phyloP scores from a whole-genome alignment of 805 yeast species.

The Dipodascus geniculatus region DNA sequence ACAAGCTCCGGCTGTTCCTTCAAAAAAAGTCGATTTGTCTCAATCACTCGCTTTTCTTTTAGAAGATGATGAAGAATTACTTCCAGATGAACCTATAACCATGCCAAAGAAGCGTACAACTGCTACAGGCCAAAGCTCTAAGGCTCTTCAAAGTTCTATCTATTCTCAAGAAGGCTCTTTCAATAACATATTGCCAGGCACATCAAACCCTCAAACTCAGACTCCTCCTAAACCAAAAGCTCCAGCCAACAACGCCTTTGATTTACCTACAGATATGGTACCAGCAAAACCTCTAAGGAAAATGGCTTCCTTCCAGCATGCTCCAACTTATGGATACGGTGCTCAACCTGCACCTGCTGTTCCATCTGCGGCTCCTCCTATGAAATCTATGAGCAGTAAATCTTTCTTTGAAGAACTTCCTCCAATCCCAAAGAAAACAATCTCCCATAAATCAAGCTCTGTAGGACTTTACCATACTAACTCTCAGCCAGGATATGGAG shows the following conservation, averaged over 20 bases:
- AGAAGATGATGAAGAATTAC: constrained; percentile 23
- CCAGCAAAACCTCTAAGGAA: constrained; percentile 16
- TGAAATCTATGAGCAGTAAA: constrained; percentile 23
- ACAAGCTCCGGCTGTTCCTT: not conserved
- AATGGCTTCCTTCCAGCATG: constrained; percentile 9
- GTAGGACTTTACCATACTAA: not conserved
- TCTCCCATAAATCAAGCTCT: constrained; percentile 10
- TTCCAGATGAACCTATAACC: constrained; percentile 20
- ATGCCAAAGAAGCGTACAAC: constrained; percentile 2
- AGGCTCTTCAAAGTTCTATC: constrained; percentile 1
- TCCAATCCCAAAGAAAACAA: constrained; percentile 20
- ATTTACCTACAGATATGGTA: constrained; percentile 24
- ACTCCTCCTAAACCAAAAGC: constrained; percentile 9
- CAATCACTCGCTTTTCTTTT: constrained; percentile 23
- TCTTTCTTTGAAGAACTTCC: constrained; percentile 55
- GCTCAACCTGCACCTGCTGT: constrained; percentile 2
- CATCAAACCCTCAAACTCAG: constrained; percentile 4
- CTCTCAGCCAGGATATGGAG: not conserved
- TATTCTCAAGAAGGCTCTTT: constrained; percentile 4
- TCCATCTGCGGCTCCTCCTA: constrained; percentile 10
- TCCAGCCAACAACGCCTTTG: constrained; percentile 22
- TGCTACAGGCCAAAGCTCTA: not conserved
- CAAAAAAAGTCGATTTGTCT: not conserved
- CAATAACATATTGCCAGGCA: constrained; percentile 5
- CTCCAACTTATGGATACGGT: not conserved